Conservation (phyloP, 768 basidiomycete genomes). For the Calocera viscosa region DNA sequence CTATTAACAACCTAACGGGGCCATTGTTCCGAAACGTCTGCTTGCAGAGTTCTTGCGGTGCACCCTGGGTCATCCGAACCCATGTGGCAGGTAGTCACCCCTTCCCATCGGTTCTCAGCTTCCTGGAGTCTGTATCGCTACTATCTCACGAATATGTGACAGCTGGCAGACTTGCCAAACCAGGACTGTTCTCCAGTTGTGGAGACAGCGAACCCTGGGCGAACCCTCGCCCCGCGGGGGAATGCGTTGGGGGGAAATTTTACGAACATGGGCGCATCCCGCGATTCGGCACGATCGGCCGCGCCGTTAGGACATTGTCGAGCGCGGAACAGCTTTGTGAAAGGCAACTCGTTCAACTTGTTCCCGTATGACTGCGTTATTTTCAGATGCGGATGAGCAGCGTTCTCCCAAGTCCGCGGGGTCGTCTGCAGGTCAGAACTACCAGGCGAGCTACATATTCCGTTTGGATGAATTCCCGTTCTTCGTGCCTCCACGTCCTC, state of each 20-base stretch:
- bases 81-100: background rate
- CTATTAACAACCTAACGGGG: background rate
- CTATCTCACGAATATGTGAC: background rate
- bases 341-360: background rate
- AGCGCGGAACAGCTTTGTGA: background rate
- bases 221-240: background rate
- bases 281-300: background rate
- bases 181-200: background rate
- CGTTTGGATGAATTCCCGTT: background rate
- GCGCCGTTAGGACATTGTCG: background rate
- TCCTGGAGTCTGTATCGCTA: slow-evolving; percentile 4
- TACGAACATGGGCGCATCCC: background rate
- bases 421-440: background rate
- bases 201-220: background rate
- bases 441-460: background rate
- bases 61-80: background rate
- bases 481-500: background rate
- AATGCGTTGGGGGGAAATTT: background rate
- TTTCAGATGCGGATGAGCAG: background rate
- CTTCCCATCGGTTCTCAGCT: background rate
- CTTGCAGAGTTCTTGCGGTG: background rate
- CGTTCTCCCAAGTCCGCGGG: background rate
- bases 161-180: background rate
- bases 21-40: background rate
- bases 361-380: background rate